Conservation (phyloP, 441 rosid species). For the Viola pubescens region DNA sequence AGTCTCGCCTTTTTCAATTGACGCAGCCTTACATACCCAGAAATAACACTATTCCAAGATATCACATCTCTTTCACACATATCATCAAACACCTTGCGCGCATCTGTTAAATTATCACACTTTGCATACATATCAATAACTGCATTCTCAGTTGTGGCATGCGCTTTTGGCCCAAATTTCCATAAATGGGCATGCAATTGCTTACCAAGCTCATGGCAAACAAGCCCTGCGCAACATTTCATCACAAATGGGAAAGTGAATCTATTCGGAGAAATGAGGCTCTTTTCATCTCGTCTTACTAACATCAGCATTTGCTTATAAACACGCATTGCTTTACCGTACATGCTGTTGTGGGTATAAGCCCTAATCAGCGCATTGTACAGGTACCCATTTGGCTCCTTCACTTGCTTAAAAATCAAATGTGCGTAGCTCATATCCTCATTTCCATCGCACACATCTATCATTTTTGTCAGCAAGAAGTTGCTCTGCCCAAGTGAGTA, state of each 20-base stretch:
- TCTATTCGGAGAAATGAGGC: constrained; percentile 29
- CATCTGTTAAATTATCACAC: constrained; percentile 30
- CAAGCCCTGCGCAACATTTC: constrained; percentile 44
- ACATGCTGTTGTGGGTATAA: constrained; percentile 28
- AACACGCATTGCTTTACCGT: constrained; percentile 18
- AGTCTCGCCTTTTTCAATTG: constrained; percentile 40
- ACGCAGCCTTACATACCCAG: constrained; percentile 42
- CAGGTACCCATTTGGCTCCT: constrained; percentile 37
- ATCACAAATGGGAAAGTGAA: constrained; percentile 53
- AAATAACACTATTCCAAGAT: constrained; percentile 46
- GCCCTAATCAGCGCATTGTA: constrained; percentile 47
- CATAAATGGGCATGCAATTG: constrained; percentile 45
- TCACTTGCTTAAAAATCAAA: constrained; percentile 33
- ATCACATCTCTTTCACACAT: constrained; percentile 44
- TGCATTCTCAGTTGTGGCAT: constrained; percentile 38
- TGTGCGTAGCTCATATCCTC: constrained; percentile 33
- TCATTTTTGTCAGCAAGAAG: constrained; percentile 48
- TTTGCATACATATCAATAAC: constrained; percentile 41
- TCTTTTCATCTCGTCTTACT: constrained; percentile 6
- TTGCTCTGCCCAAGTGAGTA: constrained; percentile 43
- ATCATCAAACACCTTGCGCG: constrained; percentile 39
- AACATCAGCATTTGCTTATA: constrained; percentile 32
- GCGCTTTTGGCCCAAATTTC: constrained; percentile 34
- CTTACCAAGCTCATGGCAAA: constrained; percentile 22
- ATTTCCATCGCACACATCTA: constrained; percentile 32